phyloP scores from a whole-genome alignment of 371 early-diverging fungal genomes.

The Lichtheimia corymbifera region DNA sequence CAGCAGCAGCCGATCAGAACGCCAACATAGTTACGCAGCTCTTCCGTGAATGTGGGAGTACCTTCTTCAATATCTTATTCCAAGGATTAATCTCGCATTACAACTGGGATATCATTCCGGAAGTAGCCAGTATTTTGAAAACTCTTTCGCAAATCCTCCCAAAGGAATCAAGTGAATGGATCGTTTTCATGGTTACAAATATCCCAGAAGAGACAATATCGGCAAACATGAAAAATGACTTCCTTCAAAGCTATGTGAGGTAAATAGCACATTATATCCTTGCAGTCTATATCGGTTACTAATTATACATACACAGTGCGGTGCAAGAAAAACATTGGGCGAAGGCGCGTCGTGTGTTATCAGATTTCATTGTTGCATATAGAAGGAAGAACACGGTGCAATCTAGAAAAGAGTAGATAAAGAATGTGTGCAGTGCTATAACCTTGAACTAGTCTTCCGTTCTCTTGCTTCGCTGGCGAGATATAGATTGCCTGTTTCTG shows the following conservation, averaged over 20 bases:
- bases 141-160: slow-evolving; percentile 49
- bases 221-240: slow-evolving; percentile 42
- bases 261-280: slow-evolving; percentile 11
- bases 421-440: no score
- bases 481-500: no score
- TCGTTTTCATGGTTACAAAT: slow-evolving; percentile 40
- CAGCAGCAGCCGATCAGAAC: slow-evolving; percentile 27
- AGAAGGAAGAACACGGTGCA: slow-evolving; percentile 26
- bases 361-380: slow-evolving; percentile 54
- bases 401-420: slow-evolving; percentile 11
- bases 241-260: slow-evolving; percentile 48
- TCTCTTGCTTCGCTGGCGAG: no score
- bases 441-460: no score
- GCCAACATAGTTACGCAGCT: slow-evolving; percentile 21
- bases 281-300: not conserved
- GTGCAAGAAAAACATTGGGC: slow-evolving; percentile 42
- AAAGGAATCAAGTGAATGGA: slow-evolving; percentile 36
- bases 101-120: slow-evolving; percentile 52
- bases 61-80: slow-evolving; percentile 41
- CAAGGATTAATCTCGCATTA: slow-evolving; percentile 53
- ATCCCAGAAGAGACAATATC: slow-evolving; percentile 52
- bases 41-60: slow-evolving; percentile 34
- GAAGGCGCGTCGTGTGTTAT: slow-evolving; percentile 41
- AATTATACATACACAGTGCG: slow-evolving; percentile 21
- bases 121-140: slow-evolving; percentile 49